A percentile compares a stretch with the other conserved stretches of the same genome.
Evolutionary conservation across 495 filamentous ascomycete species (phyloP).

Genomic region (Parathielavia appendiculata): DNA sequence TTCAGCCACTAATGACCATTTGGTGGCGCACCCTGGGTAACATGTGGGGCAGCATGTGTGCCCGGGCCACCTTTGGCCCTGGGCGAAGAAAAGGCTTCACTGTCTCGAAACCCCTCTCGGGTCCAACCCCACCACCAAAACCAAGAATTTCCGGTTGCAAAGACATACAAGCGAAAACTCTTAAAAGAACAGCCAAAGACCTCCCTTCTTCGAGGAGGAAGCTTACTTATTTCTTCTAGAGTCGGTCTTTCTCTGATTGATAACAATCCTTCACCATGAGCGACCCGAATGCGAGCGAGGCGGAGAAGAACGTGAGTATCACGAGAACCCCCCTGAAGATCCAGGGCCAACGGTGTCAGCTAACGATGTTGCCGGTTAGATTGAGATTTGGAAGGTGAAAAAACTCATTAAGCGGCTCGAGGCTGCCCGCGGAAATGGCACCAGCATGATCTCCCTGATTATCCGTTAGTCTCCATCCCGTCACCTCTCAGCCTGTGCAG

Average conservation of each 20-base stretch:
- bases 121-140: constrained; percentile 31
- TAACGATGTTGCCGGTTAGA: constrained; percentile 34
- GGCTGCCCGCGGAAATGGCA: constrained; percentile 89
- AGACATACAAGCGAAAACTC: constrained; percentile 3
- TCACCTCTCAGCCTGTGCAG: constrained; percentile 11
- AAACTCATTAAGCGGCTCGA: constrained; percentile 96
- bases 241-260: constrained; percentile 6
- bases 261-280: constrained; percentile 64
- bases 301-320: constrained; percentile 84
- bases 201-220: constrained; percentile 10
- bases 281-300: constrained; percentile 80
- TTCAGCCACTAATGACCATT: constrained; percentile 14
- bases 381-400: constrained; percentile 85
- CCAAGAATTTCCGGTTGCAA: constrained; percentile 14
- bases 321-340: background rate
- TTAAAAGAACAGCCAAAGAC: background rate
- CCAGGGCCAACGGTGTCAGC: background rate
- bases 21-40: constrained; percentile 18
- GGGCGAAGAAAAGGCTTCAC: constrained; percentile 24
- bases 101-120: constrained; percentile 28
- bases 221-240: constrained; percentile 7
- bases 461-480: constrained; percentile 64
- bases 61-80: constrained; percentile 14
- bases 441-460: constrained; percentile 97
- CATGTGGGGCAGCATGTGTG: constrained; percentile 16